Evolutionary conservation across 2,329 filamentous ascomycete species (phyloP).

Genomic region (Corynespora cassiicola): DNA sequence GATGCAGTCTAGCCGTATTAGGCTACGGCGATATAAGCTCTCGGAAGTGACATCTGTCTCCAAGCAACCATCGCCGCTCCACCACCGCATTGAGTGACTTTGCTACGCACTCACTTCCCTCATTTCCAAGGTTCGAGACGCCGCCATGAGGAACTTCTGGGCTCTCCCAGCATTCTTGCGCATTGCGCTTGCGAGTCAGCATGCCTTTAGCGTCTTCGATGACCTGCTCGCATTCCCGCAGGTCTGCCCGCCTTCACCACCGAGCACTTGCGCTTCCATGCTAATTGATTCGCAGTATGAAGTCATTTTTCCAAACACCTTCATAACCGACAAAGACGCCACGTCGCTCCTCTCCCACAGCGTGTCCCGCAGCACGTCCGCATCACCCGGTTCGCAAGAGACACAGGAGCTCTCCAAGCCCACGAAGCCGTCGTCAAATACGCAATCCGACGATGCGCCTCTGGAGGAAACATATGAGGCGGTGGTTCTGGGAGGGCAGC

Average conservation of each 20-base stretch:
- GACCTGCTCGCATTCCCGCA: conserved; percentile 87
- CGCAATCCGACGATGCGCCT: conserved; percentile 22
- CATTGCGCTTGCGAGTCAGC: conserved; percentile 59
- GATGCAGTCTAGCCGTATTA: no score
- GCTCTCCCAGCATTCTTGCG: conserved; percentile 55
- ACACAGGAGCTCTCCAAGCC: conserved; percentile 44
- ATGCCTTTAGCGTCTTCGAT: conserved; percentile 83
- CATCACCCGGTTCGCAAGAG: conserved; percentile 37
- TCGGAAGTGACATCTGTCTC: conserved; percentile 42
- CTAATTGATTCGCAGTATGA: conserved; percentile 68
- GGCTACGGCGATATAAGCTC: no score
- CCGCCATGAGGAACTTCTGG: conserved; percentile 56
- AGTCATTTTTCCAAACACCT: conserved; percentile 75
- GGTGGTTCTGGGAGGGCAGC: conserved; percentile 72
- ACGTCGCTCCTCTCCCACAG: conserved; percentile 60
- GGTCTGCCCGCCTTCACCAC: conserved; percentile 67
- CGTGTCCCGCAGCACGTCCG: conserved; percentile 29
- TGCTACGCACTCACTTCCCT: conserved; percentile 10
- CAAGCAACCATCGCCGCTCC: conserved; percentile 24
- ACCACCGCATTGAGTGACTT: no score
- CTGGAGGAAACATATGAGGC: conserved; percentile 68
- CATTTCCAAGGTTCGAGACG: conserved; percentile 4
- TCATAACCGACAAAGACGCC: conserved; percentile 75
- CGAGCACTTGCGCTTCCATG: no score
- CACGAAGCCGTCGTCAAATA: conserved; percentile 21